Conservation (phyloP, 495 filamentous ascomycete genomes). For the Daldinia concentrica region DNA sequence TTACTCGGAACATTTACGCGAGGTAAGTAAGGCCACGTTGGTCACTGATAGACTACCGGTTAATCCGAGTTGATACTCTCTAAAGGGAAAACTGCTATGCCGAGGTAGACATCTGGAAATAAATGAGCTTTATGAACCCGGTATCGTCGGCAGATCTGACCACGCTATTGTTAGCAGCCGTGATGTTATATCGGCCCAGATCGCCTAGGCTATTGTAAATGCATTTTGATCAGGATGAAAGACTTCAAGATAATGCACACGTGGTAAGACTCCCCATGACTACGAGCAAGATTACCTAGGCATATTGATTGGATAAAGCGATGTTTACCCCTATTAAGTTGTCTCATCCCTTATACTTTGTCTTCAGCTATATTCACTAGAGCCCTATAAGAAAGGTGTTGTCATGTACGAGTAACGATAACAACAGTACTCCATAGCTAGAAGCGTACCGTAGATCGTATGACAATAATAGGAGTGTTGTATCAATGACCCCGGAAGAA, state of each 20-base stretch:
- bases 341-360: background rate
- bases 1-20: background rate
- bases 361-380: background rate
- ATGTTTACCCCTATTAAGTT: background rate
- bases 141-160: conserved; percentile 13
- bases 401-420: background rate
- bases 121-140: conserved; percentile 3
- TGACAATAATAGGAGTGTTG: background rate
- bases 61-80: conserved; percentile 2
- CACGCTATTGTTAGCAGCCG: conserved; percentile 6
- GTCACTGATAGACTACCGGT: background rate
- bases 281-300: background rate
- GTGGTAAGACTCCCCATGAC: background rate
- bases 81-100: conserved; percentile 3
- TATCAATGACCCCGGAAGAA: background rate
- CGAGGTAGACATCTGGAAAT: conserved; percentile 5
- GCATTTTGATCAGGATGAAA: background rate
- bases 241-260: background rate
- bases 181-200: conserved; percentile 7
- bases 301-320: background rate
- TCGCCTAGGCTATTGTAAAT: background rate
- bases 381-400: background rate
- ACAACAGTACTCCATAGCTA: background rate
- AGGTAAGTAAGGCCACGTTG: background rate
- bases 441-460: background rate